phyloP scores from a whole-genome alignment of 768 basidiomycete species.

The Lactarius quietus region DNA sequence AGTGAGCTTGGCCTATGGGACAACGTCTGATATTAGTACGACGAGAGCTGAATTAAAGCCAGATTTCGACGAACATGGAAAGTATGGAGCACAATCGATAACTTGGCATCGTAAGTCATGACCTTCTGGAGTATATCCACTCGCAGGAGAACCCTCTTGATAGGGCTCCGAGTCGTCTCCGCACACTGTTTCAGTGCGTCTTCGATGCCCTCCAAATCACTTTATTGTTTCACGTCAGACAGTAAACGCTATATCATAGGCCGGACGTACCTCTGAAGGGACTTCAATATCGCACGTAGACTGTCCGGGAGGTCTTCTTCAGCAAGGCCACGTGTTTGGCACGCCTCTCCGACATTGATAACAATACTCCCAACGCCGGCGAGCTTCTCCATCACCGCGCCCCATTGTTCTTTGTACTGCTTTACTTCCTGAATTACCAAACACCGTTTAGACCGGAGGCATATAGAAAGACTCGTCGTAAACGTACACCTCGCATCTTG shows the following conservation, averaged over 20 bases:
- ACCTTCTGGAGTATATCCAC: slow-evolving; percentile 4
- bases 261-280: background rate
- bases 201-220: slow-evolving; percentile 5
- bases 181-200: background rate
- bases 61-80: background rate
- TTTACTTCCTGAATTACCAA: background rate
- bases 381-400: background rate
- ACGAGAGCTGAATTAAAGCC: background rate
- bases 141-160: background rate
- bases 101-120: background rate
- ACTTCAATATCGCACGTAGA: background rate
- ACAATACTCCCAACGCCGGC: background rate
- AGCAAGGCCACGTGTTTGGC: background rate
- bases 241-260: background rate
- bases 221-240: background rate
- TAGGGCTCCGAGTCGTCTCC: background rate
- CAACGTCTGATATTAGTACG: background rate
- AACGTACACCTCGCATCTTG: background rate
- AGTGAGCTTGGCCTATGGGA: background rate
- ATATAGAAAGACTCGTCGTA: background rate
- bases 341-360: background rate
- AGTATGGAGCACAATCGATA: background rate
- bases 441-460: background rate
- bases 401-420: background rate
- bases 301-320: background rate